Evolutionary conservation across 2,329 filamentous ascomycete species (phyloP).

Genomic region (Dothistroma septosporum): DNA sequence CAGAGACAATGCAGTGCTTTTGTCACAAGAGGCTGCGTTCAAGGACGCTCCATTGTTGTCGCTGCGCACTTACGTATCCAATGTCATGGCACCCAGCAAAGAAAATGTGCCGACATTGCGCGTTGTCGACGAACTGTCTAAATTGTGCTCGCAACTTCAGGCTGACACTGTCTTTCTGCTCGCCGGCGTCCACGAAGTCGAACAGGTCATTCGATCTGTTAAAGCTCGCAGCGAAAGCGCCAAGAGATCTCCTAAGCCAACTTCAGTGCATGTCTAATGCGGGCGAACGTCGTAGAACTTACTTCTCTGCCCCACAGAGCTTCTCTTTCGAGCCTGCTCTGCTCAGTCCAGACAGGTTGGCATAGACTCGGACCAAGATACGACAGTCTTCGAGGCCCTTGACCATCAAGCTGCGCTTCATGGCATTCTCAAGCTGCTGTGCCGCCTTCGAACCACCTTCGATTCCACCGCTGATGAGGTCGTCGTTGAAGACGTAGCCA

Average conservation of each 20-base stretch:
- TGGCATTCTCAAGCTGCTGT: conserved; percentile 49
- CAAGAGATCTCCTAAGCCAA: not conserved
- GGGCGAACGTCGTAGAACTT: not conserved
- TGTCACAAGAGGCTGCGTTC: too few relatives aligned
- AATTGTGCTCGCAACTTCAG: conserved; percentile 55
- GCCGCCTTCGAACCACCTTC: conserved; percentile 56
- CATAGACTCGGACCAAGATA: conserved; percentile 46
- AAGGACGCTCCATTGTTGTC: not conserved
- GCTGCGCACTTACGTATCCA: conserved; percentile 44
- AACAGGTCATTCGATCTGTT: conserved; percentile 55
- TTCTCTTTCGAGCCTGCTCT: conserved; percentile 47
- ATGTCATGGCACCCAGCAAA: conserved; percentile 61
- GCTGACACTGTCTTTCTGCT: conserved; percentile 57
- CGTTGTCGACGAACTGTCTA: conserved; percentile 53
- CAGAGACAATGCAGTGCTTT: too few relatives aligned
- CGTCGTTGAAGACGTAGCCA: conserved; percentile 48
- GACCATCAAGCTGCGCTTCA: conserved; percentile 45
- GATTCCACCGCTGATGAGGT: conserved; percentile 27
- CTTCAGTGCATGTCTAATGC: not conserved
- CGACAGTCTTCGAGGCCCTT: conserved; percentile 51
- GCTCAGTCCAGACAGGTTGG: conserved; percentile 45
- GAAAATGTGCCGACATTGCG: conserved; percentile 61
- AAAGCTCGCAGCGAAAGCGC: conserved; percentile 29
- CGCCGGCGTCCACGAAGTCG: conserved; percentile 60
- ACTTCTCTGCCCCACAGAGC: conserved; percentile 51